Evolutionary conservation across 768 basidiomycete species (phyloP).

Genomic region (Amanita rubescens): DNA sequence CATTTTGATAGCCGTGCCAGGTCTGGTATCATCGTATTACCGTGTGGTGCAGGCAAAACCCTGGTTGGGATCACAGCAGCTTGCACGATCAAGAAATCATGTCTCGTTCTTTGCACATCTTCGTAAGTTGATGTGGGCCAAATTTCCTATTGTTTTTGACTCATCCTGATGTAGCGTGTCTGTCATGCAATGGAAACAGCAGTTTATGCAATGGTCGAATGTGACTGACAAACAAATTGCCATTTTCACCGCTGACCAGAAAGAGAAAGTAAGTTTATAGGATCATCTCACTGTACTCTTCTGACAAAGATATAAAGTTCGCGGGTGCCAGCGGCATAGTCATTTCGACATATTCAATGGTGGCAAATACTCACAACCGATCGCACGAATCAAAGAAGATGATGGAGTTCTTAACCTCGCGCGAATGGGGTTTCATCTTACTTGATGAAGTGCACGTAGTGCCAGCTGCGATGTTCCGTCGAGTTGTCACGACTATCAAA

Average conservation of each 20-base stretch:
- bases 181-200: constrained; percentile 98
- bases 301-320: constrained; percentile 48
- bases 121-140: constrained; percentile 53
- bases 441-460: constrained; percentile 99
- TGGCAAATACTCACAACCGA: constrained; percentile 95
- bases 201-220: constrained; percentile 99
- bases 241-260: constrained; percentile 95
- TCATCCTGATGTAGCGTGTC: constrained; percentile 48
- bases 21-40: constrained; percentile 96
- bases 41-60: constrained; percentile 98
- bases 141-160: constrained; percentile 7
- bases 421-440: constrained; percentile 98
- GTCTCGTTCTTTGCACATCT: constrained; percentile 94
- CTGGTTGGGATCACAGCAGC: constrained; percentile 99
- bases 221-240: constrained; percentile 95
- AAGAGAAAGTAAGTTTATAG: constrained; percentile 69
- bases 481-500: constrained; percentile 97
- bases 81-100: constrained; percentile 98
- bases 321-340: constrained; percentile 96
- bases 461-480: constrained; percentile 96
- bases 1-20: constrained; percentile 72
- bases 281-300: constrained; percentile 6
- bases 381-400: constrained; percentile 99
- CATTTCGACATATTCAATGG: constrained; percentile 99
- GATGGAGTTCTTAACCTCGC: constrained; percentile 98